Evolutionary conservation across 2,329 filamentous ascomycete species (phyloP), one percentile per base, ranked within the genome.

Genomic region (Cercospora sp.): DNA sequence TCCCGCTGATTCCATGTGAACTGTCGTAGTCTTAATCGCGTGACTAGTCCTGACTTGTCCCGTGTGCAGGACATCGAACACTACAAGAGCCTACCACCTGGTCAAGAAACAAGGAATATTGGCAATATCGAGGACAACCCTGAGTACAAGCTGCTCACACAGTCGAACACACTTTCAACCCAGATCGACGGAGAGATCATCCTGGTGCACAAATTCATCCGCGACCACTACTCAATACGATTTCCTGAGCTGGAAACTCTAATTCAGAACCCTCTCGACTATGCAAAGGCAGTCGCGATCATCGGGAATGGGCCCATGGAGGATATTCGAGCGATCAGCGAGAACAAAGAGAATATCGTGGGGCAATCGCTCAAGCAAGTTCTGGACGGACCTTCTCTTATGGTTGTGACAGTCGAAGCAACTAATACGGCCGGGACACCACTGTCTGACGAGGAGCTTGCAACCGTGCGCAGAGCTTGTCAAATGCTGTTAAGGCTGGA

Each of bases 341-440:
- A 88, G 16, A 92, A 90, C 3, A 88, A 89, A 7, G 87, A 96
- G 69, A 97, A 98, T 76, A 84, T 91, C 9, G 85, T 97, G 5
- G 89, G 90, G 16, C 85, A 88, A 66, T 88, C 92, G 0, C 85
- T 99, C 45, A 91, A 90, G 76, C 88, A 89, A 1, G 90, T 98
- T 0, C 84, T 99, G 13, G 93, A 97, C 77, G 92, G 93, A 0
- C 93, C 95, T 1, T 92, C 92, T 0, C 83, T 98, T 75, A 97
- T 99, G 94, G 92, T 96, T 69, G 94, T 99, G 62, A 94, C 93
- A 0, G 91, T 98, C 10, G 95, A 98, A 82, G 94, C 93, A 32
- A 97, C 94, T 5, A 95, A 91, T 2, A 95, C 93, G 12, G 90
- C 92, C 74, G 94, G 94, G 4, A 88, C 88, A 34, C 88, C 92